Conservation (phyloP, 805 yeast genomes). For the Saccharomycopsis sp. region DNA sequence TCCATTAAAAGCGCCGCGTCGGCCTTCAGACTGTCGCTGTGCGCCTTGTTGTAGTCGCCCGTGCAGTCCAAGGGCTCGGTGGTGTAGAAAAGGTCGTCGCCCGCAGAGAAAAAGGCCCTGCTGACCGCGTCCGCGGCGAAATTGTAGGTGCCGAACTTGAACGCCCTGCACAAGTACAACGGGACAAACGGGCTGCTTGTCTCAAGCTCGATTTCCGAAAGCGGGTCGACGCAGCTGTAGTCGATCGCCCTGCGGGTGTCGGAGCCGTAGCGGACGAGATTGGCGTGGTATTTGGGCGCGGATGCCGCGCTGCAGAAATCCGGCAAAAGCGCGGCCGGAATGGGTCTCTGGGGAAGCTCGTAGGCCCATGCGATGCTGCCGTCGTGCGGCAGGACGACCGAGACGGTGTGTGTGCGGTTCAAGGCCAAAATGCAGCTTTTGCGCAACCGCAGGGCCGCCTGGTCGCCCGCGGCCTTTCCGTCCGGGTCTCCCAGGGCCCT, state of each 20-base stretch:
- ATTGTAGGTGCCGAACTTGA: slow-evolving; percentile 15
- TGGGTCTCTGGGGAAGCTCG: slow-evolving; percentile 33
- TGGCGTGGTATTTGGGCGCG: neutral
- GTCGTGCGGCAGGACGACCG: slow-evolving; percentile 25
- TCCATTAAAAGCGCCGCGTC: neutral
- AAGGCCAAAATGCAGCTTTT: slow-evolving; percentile 5
- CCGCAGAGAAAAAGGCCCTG: slow-evolving; percentile 2
- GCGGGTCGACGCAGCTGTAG: slow-evolving; percentile 10
- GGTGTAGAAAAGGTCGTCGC: slow-evolving; percentile 7
- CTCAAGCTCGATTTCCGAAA: slow-evolving; percentile 15
- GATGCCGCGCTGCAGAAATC: slow-evolving; percentile 15
- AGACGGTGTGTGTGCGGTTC: slow-evolving; percentile 14
- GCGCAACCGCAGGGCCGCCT: neutral
- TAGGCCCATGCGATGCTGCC: slow-evolving; percentile 31
- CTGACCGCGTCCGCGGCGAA: slow-evolving; percentile 2
- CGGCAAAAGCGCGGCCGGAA: slow-evolving; percentile 25
- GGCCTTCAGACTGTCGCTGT: neutral
- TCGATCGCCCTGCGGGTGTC: neutral
- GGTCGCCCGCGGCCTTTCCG: neutral
- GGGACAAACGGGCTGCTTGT: slow-evolving; percentile 13
- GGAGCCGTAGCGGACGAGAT: slow-evolving; percentile 4
- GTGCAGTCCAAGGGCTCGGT: slow-evolving; percentile 12
- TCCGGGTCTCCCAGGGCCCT: neutral
- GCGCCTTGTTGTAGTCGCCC: slow-evolving; percentile 6
- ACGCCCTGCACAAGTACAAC: slow-evolving; percentile 5